Evolutionary conservation across 1,284 basidiomycete species (phyloP).

Genomic region (Leccinum pachyderme): DNA sequence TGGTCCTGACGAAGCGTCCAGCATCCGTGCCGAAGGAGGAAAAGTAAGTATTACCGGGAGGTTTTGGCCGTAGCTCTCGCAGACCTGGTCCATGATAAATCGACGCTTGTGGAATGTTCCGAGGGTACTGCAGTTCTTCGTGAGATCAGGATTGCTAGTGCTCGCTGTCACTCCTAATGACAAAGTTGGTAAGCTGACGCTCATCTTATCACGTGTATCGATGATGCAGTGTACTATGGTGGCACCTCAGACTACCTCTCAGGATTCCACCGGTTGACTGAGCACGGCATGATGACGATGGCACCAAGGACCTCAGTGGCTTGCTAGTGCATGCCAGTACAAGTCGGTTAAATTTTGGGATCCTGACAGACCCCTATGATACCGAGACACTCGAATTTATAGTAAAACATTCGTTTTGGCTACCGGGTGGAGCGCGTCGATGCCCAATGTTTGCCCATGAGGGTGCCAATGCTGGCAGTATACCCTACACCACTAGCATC

Average conservation of each 20-base stretch:
- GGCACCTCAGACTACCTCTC: too few relatives aligned
- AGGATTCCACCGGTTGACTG: too few relatives aligned
- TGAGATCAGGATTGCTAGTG: neutral
- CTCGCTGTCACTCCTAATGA: neutral
- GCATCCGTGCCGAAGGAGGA: neutral
- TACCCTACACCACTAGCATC: neutral
- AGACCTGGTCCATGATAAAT: conserved; percentile 18
- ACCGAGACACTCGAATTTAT: neutral
- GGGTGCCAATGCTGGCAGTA: neutral
- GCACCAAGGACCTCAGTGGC: too few relatives aligned
- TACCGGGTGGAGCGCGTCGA: neutral
- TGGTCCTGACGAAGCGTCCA: conserved; percentile 46
- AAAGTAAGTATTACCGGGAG: conserved; percentile 44
- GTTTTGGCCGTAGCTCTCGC: conserved; percentile 43
- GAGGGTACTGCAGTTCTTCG: neutral
- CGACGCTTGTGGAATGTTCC: neutral
- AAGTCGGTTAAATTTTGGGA: too few relatives aligned
- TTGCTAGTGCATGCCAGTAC: too few relatives aligned
- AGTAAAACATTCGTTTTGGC: neutral
- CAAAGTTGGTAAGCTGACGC: neutral
- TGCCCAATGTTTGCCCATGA: neutral
- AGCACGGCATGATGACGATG: too few relatives aligned
- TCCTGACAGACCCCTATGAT: too few relatives aligned
- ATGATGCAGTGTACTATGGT: neutral
- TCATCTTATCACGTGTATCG: neutral